Evolutionary conservation across 1,284 basidiomycete genomes (phyloP), one percentile per base, ranked within the genome.

Genomic region (Taiwanofungus camphoratus): DNA sequence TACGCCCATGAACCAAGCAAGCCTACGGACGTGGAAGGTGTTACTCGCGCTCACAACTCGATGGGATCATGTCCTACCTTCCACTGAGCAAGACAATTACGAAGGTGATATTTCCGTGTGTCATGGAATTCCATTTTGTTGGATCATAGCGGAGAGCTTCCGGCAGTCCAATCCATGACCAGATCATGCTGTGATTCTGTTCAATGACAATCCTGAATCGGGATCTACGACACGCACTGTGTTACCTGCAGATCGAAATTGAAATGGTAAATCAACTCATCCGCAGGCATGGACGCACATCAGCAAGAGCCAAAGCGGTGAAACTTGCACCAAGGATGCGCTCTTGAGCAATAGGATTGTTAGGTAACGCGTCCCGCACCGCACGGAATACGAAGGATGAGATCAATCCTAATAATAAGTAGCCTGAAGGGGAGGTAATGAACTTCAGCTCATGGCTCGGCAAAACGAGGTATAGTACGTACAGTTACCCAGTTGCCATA

Each of bases 401-500:
- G 39, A 86, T 70, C 48, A 87, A 61, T 12, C 76, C 77, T 3
- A 88, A 64, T 2, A 87, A 65, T 47, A 87, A 62, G 55, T 86
- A 88, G 51, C 82, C 85, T 87, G 42, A 42, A 16, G 22, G 32
- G 29, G 35, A 27, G 37, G 22, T 29, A 45, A 30, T 24, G 8
- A 27, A n/a, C 13, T 13, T 29, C 24, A 35, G 26, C 13, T 18
- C 13, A 38, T 30, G 22, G 15, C 2, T 18, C 7, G 30, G 19
- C 31, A 33, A 16, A 16, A 33, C 16, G 18, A 21, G 24, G 33
- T 8, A 36, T 23, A 5, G 13, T 11, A 60, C 71, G 32, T 49
- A 84, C 86, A 83, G 52, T 84, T 87, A 21, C 71, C 77, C 6
- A 88, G 67, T 56, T 89, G 86, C 73, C 76, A 79, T 42, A 87